A percentile compares a stretch with the other conserved stretches of the same genome.
phyloP scores from a whole-genome alignment of 306 rosid genomes.

The Morella rubra region DNA sequence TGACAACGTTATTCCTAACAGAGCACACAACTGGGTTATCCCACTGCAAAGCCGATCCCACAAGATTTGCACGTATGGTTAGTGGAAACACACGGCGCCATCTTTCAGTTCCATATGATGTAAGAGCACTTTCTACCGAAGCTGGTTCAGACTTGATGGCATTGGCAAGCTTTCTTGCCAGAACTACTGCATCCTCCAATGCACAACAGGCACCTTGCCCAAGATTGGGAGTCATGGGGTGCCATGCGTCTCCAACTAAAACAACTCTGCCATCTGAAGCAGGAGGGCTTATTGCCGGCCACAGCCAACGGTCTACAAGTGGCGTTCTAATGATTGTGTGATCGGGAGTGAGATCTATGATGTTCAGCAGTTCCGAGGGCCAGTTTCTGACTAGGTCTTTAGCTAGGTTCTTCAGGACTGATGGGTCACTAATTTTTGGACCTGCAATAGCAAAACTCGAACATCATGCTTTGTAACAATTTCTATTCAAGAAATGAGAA shows the following conservation, averaged over 20 bases:
- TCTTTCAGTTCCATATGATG: slow-evolving; percentile 63
- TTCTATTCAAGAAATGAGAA: not conserved
- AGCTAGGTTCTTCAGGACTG: slow-evolving; percentile 61
- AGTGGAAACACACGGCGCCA: slow-evolving; percentile 79
- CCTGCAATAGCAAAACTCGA: slow-evolving; percentile 40
- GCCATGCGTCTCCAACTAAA: slow-evolving; percentile 94
- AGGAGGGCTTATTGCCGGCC: slow-evolving; percentile 70
- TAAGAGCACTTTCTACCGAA: slow-evolving; percentile 57
- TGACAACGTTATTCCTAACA: slow-evolving; percentile 59
- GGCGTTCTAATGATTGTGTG: slow-evolving; percentile 65
- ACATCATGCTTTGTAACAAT: not conserved
- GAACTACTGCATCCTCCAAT: slow-evolving; percentile 73
- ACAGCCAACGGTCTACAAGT: slow-evolving; percentile 83
- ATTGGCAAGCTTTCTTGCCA: slow-evolving; percentile 61
- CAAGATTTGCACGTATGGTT: slow-evolving; percentile 71
- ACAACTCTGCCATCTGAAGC: slow-evolving; percentile 71
- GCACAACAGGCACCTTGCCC: slow-evolving; percentile 99
- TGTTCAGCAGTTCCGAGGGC: slow-evolving; percentile 53
- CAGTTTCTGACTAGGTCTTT: slow-evolving; percentile 56
- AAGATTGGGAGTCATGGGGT: slow-evolving; percentile 96
- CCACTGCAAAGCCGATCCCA: slow-evolving; percentile 76
- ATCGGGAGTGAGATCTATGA: slow-evolving; percentile 64
- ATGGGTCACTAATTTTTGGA: slow-evolving; percentile 55
- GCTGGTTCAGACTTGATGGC: slow-evolving; percentile 50
- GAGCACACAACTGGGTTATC: slow-evolving; percentile 70